Conservation (phyloP, 108 stramenopile species). For the Pseudonitzschia pungens region DNA sequence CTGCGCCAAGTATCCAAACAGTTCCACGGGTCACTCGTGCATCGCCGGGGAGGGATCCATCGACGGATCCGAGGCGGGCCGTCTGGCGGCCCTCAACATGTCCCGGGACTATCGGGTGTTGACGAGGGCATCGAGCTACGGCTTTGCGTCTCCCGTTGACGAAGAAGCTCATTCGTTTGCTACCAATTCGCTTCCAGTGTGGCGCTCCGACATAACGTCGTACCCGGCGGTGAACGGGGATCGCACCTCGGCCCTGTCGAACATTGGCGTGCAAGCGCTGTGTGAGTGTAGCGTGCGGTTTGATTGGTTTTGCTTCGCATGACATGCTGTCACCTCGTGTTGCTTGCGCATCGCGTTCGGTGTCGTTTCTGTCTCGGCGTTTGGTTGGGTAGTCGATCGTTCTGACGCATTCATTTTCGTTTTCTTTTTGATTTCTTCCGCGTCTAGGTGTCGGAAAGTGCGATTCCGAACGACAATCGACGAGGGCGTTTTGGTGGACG, state of each 20-base stretch:
- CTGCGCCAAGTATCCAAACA: constrained; percentile 77
- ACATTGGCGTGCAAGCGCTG: constrained; percentile 70
- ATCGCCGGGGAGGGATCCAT: constrained; percentile 70
- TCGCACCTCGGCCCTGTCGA: constrained; percentile 38
- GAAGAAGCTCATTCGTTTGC: constrained; percentile 34
- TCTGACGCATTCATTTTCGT: background rate
- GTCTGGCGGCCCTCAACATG: constrained; percentile 79
- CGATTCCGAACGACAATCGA: constrained; percentile 72
- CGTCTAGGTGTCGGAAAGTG: constrained; percentile 58
- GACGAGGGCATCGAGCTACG: background rate
- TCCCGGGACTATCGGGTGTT: constrained; percentile 29
- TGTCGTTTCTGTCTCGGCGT: background rate
- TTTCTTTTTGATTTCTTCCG: too few species aligned
- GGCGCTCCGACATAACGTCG: constrained; percentile 73
- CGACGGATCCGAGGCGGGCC: constrained; percentile 65
- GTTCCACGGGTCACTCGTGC: constrained; percentile 59
- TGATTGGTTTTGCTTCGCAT: too few species aligned
- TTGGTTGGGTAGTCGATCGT: background rate
- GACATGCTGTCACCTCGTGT: background rate
- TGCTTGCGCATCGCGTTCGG: too few species aligned
- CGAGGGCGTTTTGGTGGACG: constrained; percentile 88
- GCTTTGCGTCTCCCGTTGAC: background rate
- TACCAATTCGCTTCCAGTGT: constrained; percentile 62
- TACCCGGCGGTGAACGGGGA: constrained; percentile 28
- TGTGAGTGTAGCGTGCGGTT: constrained; percentile 16